Conservation (phyloP, 306 rosid genomes). For the Vicia sativa region DNA sequence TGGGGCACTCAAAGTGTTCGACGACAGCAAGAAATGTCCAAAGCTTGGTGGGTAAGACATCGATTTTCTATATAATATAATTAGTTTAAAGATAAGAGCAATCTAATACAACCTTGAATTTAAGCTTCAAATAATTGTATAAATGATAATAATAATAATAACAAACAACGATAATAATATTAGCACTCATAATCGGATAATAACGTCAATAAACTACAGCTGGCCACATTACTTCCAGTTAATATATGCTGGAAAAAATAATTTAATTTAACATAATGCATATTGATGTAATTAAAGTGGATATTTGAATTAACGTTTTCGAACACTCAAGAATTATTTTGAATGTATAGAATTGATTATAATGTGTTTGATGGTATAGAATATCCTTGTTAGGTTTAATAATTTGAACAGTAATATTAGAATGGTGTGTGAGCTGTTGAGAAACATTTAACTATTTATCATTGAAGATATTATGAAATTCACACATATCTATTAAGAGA, state of each 20-base stretch:
- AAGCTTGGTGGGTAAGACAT: constrained; percentile 40
- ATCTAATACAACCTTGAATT: constrained; percentile 24
- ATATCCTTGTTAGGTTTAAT: too few species aligned
- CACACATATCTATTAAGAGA: too few species aligned
- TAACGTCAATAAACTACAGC: constrained; percentile 1
- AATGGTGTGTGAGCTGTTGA: too few species aligned
- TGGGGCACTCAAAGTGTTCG: constrained; percentile 29
- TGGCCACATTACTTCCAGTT: constrained; percentile 1
- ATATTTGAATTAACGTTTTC: too few species aligned
- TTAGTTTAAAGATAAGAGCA: constrained; percentile 17
- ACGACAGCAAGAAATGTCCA: constrained; percentile 17
- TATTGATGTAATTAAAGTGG: too few species aligned
- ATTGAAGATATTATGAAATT: too few species aligned
- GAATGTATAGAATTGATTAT: too few species aligned
- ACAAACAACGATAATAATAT: too few species aligned
- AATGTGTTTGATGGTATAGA: too few species aligned
- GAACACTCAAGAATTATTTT: too few species aligned
- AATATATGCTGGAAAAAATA: constrained; percentile 1
- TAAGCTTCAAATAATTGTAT: constrained; percentile 19
- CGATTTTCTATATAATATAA: constrained; percentile 10
- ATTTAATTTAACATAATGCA: not conserved
- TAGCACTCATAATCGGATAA: not conserved
- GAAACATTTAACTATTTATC: too few species aligned
- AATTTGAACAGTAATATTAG: too few species aligned
- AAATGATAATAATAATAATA: not conserved